Base-by-base conservation (phyloP, 306 rosid genomes). In the Sicyos baderoa region DNA sequence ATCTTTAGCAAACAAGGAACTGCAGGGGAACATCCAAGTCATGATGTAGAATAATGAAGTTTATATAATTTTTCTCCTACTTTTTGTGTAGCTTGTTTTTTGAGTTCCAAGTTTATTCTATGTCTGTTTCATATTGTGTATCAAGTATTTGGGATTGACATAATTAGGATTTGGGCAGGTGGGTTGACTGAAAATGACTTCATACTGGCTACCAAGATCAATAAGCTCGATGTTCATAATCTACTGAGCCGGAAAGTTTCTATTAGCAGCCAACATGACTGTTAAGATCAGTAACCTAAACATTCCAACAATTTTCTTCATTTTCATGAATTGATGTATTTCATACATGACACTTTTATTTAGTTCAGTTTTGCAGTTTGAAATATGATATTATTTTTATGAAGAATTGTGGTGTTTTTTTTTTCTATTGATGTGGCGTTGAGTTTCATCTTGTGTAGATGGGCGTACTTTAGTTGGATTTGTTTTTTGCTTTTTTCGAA, bases 141-240 rank as follows among this genome's bases (percentile, higher is more conserved):
- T 19, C 1, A 63, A 44, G 47, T 64, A 63, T 63, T 63, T 18
- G 70, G 70, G 21, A 40, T 44, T 58, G 50, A 42, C 32, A 1
- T 65, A 15, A 27, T 74, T 45, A 59, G 54, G 52, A 29, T 70
- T 70, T 75, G 49, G 77, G 86, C 82, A 91, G 97, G 90, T 72
- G 97, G 97, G 42, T 80, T 91, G 81, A 91, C 96, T 5, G 89
- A 86, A 81, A 91, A 91, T 64, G 97, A 88, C 81, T 91, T 91
- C 86, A 91, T 91, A 69, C 94, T 91, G 48, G 97, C 97, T 76
- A 83, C 96, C 29, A 91, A 88, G 82, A 85, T 91, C 81, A 82
- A 77, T 54, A 74, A 49, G 59, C 81, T 91, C 53, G 74, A 80
- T 58, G 18, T 85, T 79, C 84, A 86, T 42, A 71, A 76, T 55